Base-by-base conservation (phyloP, 768 basidiomycete genomes). In the Phylloporus scabripes region DNA sequence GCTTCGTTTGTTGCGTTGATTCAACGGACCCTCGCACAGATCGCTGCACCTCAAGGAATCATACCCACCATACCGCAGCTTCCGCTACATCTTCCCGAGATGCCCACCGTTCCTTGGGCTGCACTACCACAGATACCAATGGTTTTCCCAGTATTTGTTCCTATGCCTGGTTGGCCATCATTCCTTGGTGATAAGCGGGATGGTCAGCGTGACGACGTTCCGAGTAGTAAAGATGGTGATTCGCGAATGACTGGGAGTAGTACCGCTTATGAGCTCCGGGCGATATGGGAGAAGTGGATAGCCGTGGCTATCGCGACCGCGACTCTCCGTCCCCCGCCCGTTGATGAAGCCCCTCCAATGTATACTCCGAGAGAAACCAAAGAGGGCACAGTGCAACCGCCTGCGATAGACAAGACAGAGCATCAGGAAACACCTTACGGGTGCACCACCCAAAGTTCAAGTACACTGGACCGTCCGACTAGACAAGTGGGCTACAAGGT, bases 111-210 rank as follows among this genome's bases (percentile, higher is more conserved):
- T 42, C 77, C 79, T 29, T 83, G 82, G 83, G 73, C 63, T 39
- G 75, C 76, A 23, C 61, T 85, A 14, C 82, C 82, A 5, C 83
- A 85, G 52, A 74, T 86, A 49, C 84, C 84, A 2, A 73, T 87
- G 68, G 85, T 87, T 11, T 90, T 92, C 76, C 87, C 89, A 15
- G 77, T 90, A 20, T 77, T 83, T 51, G 80, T 90, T 14, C 86
- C 89, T 4, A 66, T 77, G 61, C 78, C 84, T 28, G 74, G 71
- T 18, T 84, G 80, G 81, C 75, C 80, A 1, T 76, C 81, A 15
- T 79, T 88, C 65, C 71, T 83, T 48, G 77, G 80, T 46, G 79
- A 72, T 7, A 69, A 69, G 47, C 70, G 65, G 29, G 71, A 77
- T n/a, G 64, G 58, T 26, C 52, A 57, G 9, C 64, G 62, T 45